Base-by-base conservation (phyloP, 2,329 filamentous ascomycete species). In the Exserohilum turcica region DNA sequence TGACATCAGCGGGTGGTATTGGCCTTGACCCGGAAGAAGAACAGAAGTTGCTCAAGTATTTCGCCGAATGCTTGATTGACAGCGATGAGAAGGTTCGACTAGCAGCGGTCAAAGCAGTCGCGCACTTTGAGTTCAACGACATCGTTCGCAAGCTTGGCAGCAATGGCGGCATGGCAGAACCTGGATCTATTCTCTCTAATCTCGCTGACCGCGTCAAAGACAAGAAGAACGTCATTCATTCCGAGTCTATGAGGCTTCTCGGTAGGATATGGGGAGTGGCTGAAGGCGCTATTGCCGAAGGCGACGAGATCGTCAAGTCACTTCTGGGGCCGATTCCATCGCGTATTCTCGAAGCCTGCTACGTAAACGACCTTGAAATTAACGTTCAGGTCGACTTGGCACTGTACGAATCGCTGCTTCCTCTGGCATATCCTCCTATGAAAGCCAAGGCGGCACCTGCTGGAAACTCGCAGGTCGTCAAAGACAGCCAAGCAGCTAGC, bases 211-310 rank as follows among this genome's bases (percentile, higher is more conserved):
- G 94, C 59, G 91, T 91, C 61, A 91, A 92, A 64, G 95, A 99
- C 76, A 88, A 88, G 57, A 93, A 89, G 71, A 84, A 87, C 12
- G 80, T 84, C 36, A 90, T 99, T 9, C 89, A 93, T 52, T 86
- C 90, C 33, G 91, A 93, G 64, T 92, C 91, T 19, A 96, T 96
- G 84, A 88, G 86, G 44, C 81, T 95, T 7, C 79, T 97, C 1
- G 90, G 86, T 9, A 90, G 87, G 57, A 86, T 97, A 24, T 99
- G 94, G 94, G 92, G 91, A n/a, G 92, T 95, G 15, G 93, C 91
- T 10, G 86, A 88, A 15, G 90, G 91, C 15, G 92, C 96, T 65
- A 89, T 99, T 64, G 86, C 90, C 19, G 85, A 88, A 46, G 91
- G 90, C 12, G 89, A 93, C 64, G 91, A 96, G 63, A 79, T 82